Evolutionary conservation across 441 rosid species (phyloP).

Genomic region (Rhodomyrtus psidioides): DNA sequence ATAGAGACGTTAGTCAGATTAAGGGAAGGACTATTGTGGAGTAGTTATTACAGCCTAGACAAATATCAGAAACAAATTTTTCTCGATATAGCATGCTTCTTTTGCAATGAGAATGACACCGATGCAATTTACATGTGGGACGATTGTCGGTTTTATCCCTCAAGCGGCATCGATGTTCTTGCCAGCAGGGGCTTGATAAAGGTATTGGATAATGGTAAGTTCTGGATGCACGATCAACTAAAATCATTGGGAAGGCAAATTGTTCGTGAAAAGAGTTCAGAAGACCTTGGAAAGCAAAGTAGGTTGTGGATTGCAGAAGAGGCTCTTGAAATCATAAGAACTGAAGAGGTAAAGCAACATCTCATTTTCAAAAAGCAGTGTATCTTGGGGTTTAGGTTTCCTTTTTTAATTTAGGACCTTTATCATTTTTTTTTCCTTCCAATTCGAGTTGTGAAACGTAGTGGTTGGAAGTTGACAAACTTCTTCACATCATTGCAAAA

Average conservation of each 20-base stretch:
- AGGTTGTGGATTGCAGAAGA: neutral
- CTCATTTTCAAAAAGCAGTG: neutral
- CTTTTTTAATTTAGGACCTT: rapidly evolving
- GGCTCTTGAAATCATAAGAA: neutral
- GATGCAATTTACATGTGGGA: neutral
- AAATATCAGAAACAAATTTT: too few relatives aligned
- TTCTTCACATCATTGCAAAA: neutral
- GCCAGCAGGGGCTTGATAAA: neutral
- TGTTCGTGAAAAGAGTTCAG: neutral
- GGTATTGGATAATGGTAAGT: neutral
- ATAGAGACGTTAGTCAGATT: neutral
- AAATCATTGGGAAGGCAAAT: neutral
- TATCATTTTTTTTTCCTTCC: rapidly evolving
- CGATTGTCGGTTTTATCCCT: neutral
- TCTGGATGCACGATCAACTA: neutral
- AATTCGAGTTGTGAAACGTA: neutral
- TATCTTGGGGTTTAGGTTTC: neutral
- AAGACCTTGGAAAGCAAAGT: neutral
- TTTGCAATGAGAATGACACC: neutral
- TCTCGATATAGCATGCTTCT: neutral
- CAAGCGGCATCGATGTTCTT: neutral
- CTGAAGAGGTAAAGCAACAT: neutral
- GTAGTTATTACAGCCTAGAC: neutral
- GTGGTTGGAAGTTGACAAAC: neutral
- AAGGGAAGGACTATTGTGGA: neutral